Base-by-base conservation (phyloP, 1,284 basidiomycete genomes). In the Ustilago esculenta region DNA sequence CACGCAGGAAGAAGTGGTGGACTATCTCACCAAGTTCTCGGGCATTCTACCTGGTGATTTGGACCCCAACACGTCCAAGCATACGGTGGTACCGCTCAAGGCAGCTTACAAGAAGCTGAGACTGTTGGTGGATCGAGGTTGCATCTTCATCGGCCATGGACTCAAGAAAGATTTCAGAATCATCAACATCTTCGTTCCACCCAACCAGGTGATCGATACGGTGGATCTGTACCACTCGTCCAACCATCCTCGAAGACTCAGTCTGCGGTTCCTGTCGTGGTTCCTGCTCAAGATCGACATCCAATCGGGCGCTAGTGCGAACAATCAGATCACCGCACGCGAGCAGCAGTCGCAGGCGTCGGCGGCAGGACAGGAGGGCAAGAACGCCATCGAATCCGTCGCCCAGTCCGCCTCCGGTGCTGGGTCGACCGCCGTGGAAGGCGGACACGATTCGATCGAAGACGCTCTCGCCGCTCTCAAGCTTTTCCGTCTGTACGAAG, bases 121-220 rank as follows among this genome's bases (percentile, higher is more conserved):
- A 2, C 82, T 96, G 32, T 85, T 98, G 3, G 94, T 98, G 9
- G 95, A 99, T 79, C 86, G 90, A 18, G 94, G 94, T 6, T 98
- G 96, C 79, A 90, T 94, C 66, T 99, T 99, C 78, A 91, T 98
- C 52, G 96, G 96, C 0, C 95, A 99, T 76, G 96, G 96, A 1
- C 86, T 98, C n/a, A 91, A 92, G n/a, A 98, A 98, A 81, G 96
- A 98, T 83, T 98, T 98, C 84, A 87, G 96, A 11, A 98, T 96
- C 57, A 98, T 98, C 84, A 98, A 98, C 82, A 92, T 98, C 45
- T 94, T 90, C 78, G 92, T 99, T 6, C 95, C 96, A 0, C 92
- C 92, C 0, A 88, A 90, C 4, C 94, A 96, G 82, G 94, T 99
- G 42, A 90, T 96, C 59, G 95, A 98, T 81, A 98, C 96, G 0